phyloP scores from a whole-genome alignment of 2,329 filamentous ascomycete species.

The Xylariaceae sp. region DNA sequence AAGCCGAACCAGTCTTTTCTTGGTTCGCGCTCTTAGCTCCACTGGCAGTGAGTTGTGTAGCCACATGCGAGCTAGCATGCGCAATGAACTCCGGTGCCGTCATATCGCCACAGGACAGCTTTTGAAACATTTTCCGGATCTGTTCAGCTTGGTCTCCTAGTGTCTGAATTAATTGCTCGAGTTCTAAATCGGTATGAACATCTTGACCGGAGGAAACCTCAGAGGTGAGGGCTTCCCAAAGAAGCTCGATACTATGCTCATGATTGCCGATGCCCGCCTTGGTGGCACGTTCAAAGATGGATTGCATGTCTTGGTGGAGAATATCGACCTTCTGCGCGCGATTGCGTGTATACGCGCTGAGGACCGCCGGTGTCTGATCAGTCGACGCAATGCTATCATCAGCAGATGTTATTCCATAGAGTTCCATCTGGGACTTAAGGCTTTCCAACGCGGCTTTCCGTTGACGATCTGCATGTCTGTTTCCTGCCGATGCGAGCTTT shows the following conservation, averaged over 20 bases:
- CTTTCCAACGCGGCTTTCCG: slow-evolving; percentile 11
- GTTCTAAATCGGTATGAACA: slow-evolving; percentile 25
- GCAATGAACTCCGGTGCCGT: slow-evolving; percentile 22
- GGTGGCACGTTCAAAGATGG: slow-evolving; percentile 23
- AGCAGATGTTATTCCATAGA: slow-evolving; percentile 21
- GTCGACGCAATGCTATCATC: slow-evolving; percentile 9
- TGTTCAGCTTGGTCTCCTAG: slow-evolving; percentile 22
- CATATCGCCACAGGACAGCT: slow-evolving; percentile 16
- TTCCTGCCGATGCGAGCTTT: background rate
- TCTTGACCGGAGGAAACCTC: slow-evolving; percentile 20
- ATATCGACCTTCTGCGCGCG: slow-evolving; percentile 25
- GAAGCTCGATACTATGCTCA: slow-evolving; percentile 21
- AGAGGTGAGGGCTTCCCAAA: slow-evolving; percentile 24
- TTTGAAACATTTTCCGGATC: slow-evolving; percentile 18
- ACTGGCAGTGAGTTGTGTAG: slow-evolving; percentile 15
- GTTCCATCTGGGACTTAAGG: slow-evolving; percentile 21
- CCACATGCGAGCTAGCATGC: slow-evolving; percentile 18
- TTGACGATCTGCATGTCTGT: slow-evolving; percentile 2
- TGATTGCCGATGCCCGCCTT: slow-evolving; percentile 23
- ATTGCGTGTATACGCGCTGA: slow-evolving; percentile 23
- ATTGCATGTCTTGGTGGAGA: slow-evolving; percentile 23
- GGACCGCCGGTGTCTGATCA: slow-evolving; percentile 9
- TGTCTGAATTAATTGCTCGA: slow-evolving; percentile 27
- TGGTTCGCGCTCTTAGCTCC: slow-evolving; percentile 4
- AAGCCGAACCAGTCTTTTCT: slow-evolving; percentile 2